Percentiles rank a stretch among this genome's conserved stretches.
Conservation (phyloP, 768 basidiomycete genomes). For the Trametes villosa region DNA sequence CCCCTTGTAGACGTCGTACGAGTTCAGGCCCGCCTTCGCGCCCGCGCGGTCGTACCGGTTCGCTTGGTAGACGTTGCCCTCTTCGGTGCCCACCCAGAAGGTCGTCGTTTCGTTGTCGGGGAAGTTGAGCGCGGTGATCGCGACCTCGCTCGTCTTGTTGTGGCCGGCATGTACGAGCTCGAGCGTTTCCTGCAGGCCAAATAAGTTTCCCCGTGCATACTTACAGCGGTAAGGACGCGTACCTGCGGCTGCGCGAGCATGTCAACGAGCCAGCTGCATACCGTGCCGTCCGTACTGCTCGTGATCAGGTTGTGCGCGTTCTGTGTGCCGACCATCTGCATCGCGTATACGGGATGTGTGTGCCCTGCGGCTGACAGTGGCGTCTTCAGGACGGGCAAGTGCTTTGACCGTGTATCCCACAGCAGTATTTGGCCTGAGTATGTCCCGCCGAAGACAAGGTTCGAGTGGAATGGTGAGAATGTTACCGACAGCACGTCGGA, state of each 20-base stretch:
- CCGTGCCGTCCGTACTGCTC: conserved; percentile 94
- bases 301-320: conserved; percentile 98
- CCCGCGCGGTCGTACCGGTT: conserved; percentile 97
- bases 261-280: conserved; percentile 98
- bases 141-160: conserved; percentile 96
- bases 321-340: conserved; percentile 98
- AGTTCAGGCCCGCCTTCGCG: conserved; percentile 93
- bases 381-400: conserved; percentile 94
- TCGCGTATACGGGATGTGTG: conserved; percentile 97
- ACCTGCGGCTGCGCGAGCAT: conserved; percentile 99
- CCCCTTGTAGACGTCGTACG: conserved; percentile 89
- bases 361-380: conserved; percentile 95
- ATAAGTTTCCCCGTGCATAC: not conserved
- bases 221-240: conserved; percentile 4
- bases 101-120: conserved; percentile 96
- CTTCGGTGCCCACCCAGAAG: conserved; percentile 98
- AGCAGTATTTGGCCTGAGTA: conserved; percentile 98
- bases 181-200: conserved; percentile 76
- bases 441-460: conserved; percentile 97
- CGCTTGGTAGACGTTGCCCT: conserved; percentile 96
- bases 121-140: conserved; percentile 92
- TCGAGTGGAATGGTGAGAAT: conserved; percentile 98
- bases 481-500: conserved; percentile 97
- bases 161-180: conserved; percentile 89
- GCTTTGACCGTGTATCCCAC: conserved; percentile 98